These are phyloP conservation scores for Diplodia intermedia DNA, from an alignment of 2,329 filamentous ascomycete genomes.

Conservation along the genomic window DNA sequence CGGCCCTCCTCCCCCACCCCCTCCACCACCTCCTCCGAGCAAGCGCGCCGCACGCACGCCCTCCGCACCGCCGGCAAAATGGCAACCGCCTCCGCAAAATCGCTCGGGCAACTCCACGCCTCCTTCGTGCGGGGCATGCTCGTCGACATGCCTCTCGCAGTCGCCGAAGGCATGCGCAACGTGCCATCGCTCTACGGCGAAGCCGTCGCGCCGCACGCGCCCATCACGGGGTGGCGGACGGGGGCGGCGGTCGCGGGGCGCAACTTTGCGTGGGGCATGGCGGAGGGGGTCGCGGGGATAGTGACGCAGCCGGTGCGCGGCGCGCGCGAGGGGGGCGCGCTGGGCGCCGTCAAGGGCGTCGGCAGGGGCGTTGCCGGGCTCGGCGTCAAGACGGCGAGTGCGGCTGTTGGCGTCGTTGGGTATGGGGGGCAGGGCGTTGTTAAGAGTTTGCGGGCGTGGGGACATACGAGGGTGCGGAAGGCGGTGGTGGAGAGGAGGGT, in stretches of 20 bases:
- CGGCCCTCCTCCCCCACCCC: not conserved
- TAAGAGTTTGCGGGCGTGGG: not conserved
- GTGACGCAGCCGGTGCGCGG: slow-evolving; percentile 38
- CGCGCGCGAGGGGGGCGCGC: slow-evolving; percentile 43
- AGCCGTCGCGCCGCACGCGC: slow-evolving; percentile 35
- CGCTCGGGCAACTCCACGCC: slow-evolving; percentile 37
- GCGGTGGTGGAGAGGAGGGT: slow-evolving; percentile 10
- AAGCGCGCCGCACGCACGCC: slow-evolving; percentile 17
- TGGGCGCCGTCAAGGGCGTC: slow-evolving; percentile 1
- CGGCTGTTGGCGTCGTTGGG: not conserved
- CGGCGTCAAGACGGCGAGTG: not conserved
- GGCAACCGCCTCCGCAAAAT: slow-evolving; percentile 35
- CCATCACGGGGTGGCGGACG: slow-evolving; percentile 45
- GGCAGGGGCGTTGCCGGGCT: not conserved
- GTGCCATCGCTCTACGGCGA: slow-evolving; percentile 38
- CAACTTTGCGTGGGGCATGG: slow-evolving; percentile 45
- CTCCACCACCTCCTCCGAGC: not conserved
- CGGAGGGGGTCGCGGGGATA: slow-evolving; percentile 43
- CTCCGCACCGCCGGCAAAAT: slow-evolving; percentile 23
- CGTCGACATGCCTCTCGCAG: slow-evolving; percentile 49
- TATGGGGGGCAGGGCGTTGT: slow-evolving; percentile 1
- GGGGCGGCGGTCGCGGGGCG: slow-evolving; percentile 45
- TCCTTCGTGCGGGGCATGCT: slow-evolving; percentile 42
- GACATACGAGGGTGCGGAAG: not conserved
- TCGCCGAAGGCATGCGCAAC: slow-evolving; percentile 47